Base-by-base conservation (phyloP, 179 eudicot genomes). In the Beta corolliflora region DNA sequence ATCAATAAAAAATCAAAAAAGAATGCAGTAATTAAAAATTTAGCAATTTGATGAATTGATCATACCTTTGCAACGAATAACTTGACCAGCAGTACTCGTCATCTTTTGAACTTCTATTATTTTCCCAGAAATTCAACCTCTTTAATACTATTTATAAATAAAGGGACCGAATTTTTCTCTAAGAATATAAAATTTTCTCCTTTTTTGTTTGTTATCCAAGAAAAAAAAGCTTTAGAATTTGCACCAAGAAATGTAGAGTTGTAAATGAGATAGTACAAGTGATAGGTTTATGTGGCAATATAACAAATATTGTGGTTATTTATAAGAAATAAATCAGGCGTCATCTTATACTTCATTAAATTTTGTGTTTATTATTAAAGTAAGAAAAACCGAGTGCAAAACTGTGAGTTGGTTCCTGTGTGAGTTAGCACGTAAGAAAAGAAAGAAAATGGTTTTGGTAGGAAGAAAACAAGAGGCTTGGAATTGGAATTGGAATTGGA, bases 51-150 rank as follows among this genome's bases (percentile, higher is more conserved):
- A 58, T 15, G 18, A 15, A 14, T 14, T 14, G 58, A 69, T 75
- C 79, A 56, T 79, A 92, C 97, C 97, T 90, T 86, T 92, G 91
- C 97, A 92, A 12, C 90, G 91, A 75, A 92, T 92, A 31, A 91
- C 90, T 78, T 91, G 92, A 75, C 94, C 94, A 50, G 81, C 84
- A 75, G 96, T 91, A 64, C 55, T 84, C 41, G 92, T 83, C 96
- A 91, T 92, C 48, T 76, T 77, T 13, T 16, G 71, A 73, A 64
- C 10, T 14, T 53, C 75, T 21, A 46, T 18, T 44, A n/a, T 45
- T 25, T 18, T 45, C 71, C 63, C 52, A 48, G n/a, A 76, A 52
- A 76, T 45, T 9, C 59, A 48, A 70, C 19, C 25, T 25, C 2
- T 53, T 52, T 25, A 25, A 13, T 55, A 14, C 9, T 19, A 52